Percentiles rank a stretch among this genome's conserved stretches.
These are phyloP conservation scores for Hebeloma cylindrosporum DNA, from an alignment of 768 basidiomycete species.

Conservation along the genomic window DNA sequence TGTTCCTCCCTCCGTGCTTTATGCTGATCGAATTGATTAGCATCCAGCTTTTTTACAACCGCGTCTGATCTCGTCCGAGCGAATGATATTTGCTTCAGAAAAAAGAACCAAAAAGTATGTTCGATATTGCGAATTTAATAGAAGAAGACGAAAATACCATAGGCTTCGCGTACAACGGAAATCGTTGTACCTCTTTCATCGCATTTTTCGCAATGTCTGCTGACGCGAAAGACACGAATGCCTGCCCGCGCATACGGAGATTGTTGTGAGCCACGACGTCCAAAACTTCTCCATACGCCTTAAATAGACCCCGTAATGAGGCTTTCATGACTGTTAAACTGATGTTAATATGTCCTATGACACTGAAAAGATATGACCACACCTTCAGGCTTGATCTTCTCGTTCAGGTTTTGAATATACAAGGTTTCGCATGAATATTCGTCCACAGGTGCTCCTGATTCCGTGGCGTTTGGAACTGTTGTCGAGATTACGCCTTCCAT, in stretches of 20 bases:
- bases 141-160: constrained; percentile 59
- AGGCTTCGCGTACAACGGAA: constrained; percentile 94
- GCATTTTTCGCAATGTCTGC: constrained; percentile 84
- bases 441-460: constrained; percentile 14
- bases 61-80: constrained; percentile 88
- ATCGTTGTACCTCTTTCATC: constrained; percentile 88
- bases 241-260: constrained; percentile 97
- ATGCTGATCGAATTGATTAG: constrained; percentile 68
- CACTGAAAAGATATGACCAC: constrained; percentile 12
- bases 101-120: constrained; percentile 6
- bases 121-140: background rate
- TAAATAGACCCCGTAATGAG: constrained; percentile 86
- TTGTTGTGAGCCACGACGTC: constrained; percentile 96
- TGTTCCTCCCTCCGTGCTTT: constrained; percentile 71
- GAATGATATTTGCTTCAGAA: constrained; percentile 87
- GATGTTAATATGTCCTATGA: background rate
- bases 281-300: constrained; percentile 87
- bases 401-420: constrained; percentile 95
- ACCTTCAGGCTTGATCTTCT: constrained; percentile 87
- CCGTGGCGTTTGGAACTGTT: background rate
- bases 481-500: constrained; percentile 35
- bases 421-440: constrained; percentile 72
- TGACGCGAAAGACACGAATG: constrained; percentile 90
- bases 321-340: constrained; percentile 73
- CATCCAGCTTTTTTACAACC: constrained; percentile 76